Evolutionary conservation across 768 basidiomycete species (phyloP).

Genomic region (Psilocybe subaeruginosa): DNA sequence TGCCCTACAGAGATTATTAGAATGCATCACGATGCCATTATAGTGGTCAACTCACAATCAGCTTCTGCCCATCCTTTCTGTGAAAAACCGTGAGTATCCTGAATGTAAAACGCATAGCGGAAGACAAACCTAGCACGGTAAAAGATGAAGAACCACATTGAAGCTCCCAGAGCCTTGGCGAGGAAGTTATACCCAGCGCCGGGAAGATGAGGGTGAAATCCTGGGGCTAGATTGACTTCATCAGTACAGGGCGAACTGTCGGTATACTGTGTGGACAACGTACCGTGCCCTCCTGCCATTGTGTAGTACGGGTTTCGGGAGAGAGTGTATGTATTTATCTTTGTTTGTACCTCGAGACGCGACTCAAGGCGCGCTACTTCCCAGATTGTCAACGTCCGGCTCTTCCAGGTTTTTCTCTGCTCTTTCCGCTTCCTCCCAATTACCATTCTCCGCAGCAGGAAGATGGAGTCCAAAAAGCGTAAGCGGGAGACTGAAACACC

Average conservation of each 20-base stretch:
- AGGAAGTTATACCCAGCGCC: slow-evolving; percentile 76
- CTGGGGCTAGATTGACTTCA: slow-evolving; percentile 50
- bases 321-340: slow-evolving; percentile 31
- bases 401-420: slow-evolving; percentile 7
- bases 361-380: slow-evolving; percentile 18
- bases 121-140: slow-evolving; percentile 84
- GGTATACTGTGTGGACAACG: slow-evolving; percentile 5
- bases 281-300: slow-evolving; percentile 48
- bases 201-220: slow-evolving; percentile 89
- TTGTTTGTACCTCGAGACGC: slow-evolving; percentile 32
- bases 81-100: neutral
- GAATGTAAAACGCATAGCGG: neutral
- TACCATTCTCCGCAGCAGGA: slow-evolving; percentile 3
- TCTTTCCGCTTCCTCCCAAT: slow-evolving; percentile 11
- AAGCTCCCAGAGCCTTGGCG: slow-evolving; percentile 84
- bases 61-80: slow-evolving; percentile 78
- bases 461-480: slow-evolving; percentile 46
- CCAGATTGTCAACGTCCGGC: slow-evolving; percentile 13
- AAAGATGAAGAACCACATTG: slow-evolving; percentile 99
- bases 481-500: slow-evolving; percentile 43
- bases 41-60: slow-evolving; percentile 54
- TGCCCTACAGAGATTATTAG: slow-evolving; percentile 41
- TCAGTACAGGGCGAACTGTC: slow-evolving; percentile 5
- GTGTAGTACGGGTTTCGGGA: slow-evolving; percentile 23
- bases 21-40: neutral